These are phyloP conservation scores for Chalciporus piperatoides DNA, from an alignment of 1,284 basidiomycete genomes.

Conservation along the genomic window DNA sequence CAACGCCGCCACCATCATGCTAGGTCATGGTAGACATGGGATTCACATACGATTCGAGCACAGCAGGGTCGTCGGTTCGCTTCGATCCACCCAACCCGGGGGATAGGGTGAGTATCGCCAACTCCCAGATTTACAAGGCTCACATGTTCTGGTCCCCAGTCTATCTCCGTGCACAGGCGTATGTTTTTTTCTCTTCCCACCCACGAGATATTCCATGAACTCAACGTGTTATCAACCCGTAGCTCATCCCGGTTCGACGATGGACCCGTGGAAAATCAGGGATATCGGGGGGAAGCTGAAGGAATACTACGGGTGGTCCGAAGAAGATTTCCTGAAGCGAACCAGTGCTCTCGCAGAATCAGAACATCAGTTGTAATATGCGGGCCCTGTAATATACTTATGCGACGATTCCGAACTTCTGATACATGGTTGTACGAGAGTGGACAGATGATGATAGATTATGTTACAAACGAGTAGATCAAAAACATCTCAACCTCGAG, in stretches of 20 bases:
- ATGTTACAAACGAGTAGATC: not conserved
- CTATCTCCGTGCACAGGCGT: conserved; percentile 77
- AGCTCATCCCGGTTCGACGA: conserved; percentile 72
- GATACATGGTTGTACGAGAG: not conserved
- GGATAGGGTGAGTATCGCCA: conserved; percentile 45
- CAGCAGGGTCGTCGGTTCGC: conserved; percentile 76
- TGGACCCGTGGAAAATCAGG: conserved; percentile 50
- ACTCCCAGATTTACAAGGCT: conserved; percentile 5
- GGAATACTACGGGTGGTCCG: conserved; percentile 65
- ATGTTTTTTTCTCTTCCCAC: conserved; percentile 27
- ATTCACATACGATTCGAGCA: conserved; percentile 65
- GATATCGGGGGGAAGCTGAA: conserved; percentile 57
- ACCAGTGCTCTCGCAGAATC: not conserved
- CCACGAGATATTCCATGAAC: not conserved
- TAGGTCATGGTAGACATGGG: conserved; percentile 77
- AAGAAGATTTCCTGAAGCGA: conserved; percentile 49
- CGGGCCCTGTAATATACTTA: not conserved
- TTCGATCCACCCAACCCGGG: conserved; percentile 66
- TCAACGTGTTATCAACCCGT: conserved; percentile 6
- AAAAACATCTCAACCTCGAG: not conserved
- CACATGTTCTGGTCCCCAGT: conserved; percentile 34
- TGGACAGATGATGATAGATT: not conserved
- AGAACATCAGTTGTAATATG: not conserved
- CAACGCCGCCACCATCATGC: conserved; percentile 1
- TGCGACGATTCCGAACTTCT: not conserved